phyloP scores from a whole-genome alignment of 2,329 filamentous ascomycete genomes.

The Hypocreales sp. region DNA sequence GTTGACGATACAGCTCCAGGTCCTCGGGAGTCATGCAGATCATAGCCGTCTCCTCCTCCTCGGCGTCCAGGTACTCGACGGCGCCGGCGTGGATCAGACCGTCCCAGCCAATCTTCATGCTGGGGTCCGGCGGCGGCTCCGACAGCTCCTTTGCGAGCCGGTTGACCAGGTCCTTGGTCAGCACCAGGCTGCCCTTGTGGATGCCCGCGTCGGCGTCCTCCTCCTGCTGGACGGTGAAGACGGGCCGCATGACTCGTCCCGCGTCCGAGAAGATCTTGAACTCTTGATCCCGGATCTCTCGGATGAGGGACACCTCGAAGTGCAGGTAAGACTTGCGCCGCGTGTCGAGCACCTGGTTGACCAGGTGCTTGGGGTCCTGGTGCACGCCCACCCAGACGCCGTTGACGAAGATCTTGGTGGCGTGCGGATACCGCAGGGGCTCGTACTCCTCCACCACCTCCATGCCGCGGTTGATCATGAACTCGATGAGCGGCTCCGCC shows the following conservation, averaged over 20 bases:
- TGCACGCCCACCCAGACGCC: slow-evolving; percentile 97
- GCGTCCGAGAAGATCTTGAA: slow-evolving; percentile 99
- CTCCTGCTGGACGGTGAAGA: slow-evolving; percentile 88
- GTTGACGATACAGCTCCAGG: slow-evolving; percentile 59
- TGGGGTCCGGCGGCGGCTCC: slow-evolving; percentile 43
- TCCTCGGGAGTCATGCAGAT: slow-evolving; percentile 98
- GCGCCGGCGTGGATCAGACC: slow-evolving; percentile 71
- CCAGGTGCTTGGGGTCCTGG: slow-evolving; percentile 72
- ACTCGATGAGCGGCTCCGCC: slow-evolving; percentile 79
- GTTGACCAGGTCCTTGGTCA: slow-evolving; percentile 72
- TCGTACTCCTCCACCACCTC: slow-evolving; percentile 94
- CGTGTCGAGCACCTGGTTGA: slow-evolving; percentile 61
- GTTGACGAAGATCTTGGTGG: slow-evolving; percentile 96
- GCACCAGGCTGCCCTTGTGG: slow-evolving; percentile 53
- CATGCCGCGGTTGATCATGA: slow-evolving; percentile 93
- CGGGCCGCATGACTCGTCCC: slow-evolving; percentile 80
- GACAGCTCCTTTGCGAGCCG: slow-evolving; percentile 60
- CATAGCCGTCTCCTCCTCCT: slow-evolving; percentile 98
- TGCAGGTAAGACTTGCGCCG: slow-evolving; percentile 72
- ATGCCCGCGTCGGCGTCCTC: slow-evolving; percentile 48
- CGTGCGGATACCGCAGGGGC: slow-evolving; percentile 68
- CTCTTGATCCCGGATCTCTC: slow-evolving; percentile 91
- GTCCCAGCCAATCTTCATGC: slow-evolving; percentile 68
- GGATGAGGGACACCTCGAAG: slow-evolving; percentile 84
- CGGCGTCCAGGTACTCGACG: slow-evolving; percentile 91